phyloP scores from a whole-genome alignment of 768 basidiomycete genomes.

The Amanita exitialis region DNA sequence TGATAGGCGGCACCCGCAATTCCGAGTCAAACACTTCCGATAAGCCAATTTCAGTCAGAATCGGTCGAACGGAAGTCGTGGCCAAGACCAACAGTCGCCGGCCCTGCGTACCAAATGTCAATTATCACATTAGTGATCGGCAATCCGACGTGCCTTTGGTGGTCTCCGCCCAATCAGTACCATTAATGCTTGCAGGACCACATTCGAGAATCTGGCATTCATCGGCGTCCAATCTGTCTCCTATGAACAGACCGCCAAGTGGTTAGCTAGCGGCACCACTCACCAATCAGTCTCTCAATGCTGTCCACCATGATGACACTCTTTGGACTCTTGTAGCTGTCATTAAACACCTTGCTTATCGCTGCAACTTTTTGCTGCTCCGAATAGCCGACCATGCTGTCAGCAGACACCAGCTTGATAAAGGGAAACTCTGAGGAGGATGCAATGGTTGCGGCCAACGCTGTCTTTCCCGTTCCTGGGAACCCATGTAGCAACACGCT shows the following conservation, averaged over 20 bases:
- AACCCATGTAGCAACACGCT: slow-evolving; percentile 85
- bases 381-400: slow-evolving; percentile 94
- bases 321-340: slow-evolving; percentile 95
- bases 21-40: slow-evolving; percentile 86
- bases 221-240: slow-evolving; percentile 88
- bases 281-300: slow-evolving; percentile 86
- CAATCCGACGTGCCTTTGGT: slow-evolving; percentile 64
- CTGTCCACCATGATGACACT: slow-evolving; percentile 96
- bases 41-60: slow-evolving; percentile 83
- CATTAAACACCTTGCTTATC: slow-evolving; percentile 87
- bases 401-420: slow-evolving; percentile 94
- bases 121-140: slow-evolving; percentile 2
- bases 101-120: slow-evolving; percentile 36
- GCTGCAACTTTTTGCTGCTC: slow-evolving; percentile 86
- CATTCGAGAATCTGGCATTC: slow-evolving; percentile 94
- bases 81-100: slow-evolving; percentile 88
- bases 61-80: slow-evolving; percentile 81
- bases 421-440: slow-evolving; percentile 93
- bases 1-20: slow-evolving; percentile 75
- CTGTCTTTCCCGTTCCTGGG: slow-evolving; percentile 90
- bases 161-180: slow-evolving; percentile 85
- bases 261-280: slow-evolving; percentile 11
- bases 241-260: background rate
- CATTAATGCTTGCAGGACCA: slow-evolving; percentile 81
- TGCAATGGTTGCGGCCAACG: slow-evolving; percentile 89